Percentiles rank a stretch among this genome's conserved stretches.
phyloP scores from a whole-genome alignment of 1,139 yeast species.

The Diutina ranongensis region DNA sequence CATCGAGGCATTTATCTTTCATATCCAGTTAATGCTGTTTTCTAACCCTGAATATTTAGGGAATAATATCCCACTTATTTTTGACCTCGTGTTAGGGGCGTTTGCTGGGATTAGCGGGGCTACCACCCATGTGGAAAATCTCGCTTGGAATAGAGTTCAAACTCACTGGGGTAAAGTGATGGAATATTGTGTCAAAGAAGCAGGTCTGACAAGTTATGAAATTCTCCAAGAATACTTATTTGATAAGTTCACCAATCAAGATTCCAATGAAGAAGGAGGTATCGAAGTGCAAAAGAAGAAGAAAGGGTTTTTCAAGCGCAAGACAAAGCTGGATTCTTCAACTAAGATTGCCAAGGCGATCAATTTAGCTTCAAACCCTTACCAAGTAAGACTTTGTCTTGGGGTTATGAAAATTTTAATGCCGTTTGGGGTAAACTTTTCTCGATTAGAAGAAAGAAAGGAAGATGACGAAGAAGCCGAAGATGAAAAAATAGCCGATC shows the following conservation, averaged over 20 bases:
- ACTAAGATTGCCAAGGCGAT: conserved; percentile 18
- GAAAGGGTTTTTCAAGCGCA: conserved; percentile 11
- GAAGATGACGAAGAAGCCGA: conserved; percentile 8
- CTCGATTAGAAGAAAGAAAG: conserved; percentile 8
- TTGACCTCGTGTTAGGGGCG: conserved; percentile 22
- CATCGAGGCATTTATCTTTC: conserved; percentile 24
- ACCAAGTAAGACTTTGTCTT: conserved; percentile 23
- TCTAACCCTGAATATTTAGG: conserved; percentile 29
- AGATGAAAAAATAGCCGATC: conserved; percentile 5
- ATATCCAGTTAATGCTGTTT: conserved; percentile 32
- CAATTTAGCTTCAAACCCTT: conserved; percentile 24
- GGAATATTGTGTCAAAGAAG: conserved; percentile 24
- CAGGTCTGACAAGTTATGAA: conserved; percentile 31
- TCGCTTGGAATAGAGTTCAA: conserved; percentile 22
- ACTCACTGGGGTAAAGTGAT: conserved; percentile 22
- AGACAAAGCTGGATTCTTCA: conserved; percentile 12
- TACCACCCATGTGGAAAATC: conserved; percentile 22
- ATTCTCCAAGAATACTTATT: conserved; percentile 23
- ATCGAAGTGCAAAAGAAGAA: conserved; percentile 7
- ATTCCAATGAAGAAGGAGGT: conserved; percentile 2
- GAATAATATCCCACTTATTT: conserved; percentile 16
- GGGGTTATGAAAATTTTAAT: conserved; percentile 21
- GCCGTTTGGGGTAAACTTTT: conserved; percentile 29
- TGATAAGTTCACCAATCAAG: conserved; percentile 15
- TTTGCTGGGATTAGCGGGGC: conserved; percentile 17